Evolutionary conservation across 75 land plant species (phyloP).

Genomic region (Picea glauca): DNA sequence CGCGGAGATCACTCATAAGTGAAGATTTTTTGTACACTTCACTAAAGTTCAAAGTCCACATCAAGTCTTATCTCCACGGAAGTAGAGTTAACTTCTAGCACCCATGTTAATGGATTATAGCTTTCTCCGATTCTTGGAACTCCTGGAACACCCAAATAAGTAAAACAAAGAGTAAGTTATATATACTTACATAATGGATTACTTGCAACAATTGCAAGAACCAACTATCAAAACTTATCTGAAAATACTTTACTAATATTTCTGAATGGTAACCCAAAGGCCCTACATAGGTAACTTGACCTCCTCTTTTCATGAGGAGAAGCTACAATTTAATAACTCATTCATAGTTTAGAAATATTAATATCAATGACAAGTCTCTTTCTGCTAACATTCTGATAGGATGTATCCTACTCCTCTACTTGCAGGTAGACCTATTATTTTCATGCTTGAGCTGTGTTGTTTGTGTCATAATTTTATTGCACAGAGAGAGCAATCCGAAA

Average conservation of each 20-base stretch:
- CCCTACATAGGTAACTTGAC: slow-evolving; percentile 44
- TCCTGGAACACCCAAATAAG: slow-evolving; percentile 11
- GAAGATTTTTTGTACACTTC: slow-evolving; percentile 41
- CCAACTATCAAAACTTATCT: slow-evolving; percentile 12
- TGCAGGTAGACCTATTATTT: too few relatives aligned
- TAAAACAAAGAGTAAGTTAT: too few relatives aligned
- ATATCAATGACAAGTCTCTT: too few relatives aligned
- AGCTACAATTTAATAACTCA: slow-evolving; percentile 14
- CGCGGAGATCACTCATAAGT: slow-evolving; percentile 33
- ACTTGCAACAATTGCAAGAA: background rate
- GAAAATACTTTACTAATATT: slow-evolving; percentile 32
- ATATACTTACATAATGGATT: background rate
- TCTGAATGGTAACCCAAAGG: slow-evolving; percentile 35
- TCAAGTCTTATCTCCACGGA: slow-evolving; percentile 37
- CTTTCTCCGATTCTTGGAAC: slow-evolving; percentile 52
- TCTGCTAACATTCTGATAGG: too few relatives aligned
- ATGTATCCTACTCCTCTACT: too few relatives aligned
- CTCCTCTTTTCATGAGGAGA: slow-evolving; percentile 46
- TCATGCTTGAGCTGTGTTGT: too few relatives aligned
- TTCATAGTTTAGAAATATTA: too few relatives aligned
- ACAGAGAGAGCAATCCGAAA: too few relatives aligned
- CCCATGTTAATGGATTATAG: slow-evolving; percentile 77
- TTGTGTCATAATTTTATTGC: too few relatives aligned
- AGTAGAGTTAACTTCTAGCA: slow-evolving; percentile 51
- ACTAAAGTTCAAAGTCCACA: slow-evolving; percentile 36